These are phyloP conservation scores for Aspergillus quadrilineatus DNA, from an alignment of 2,329 filamentous ascomycete species.

Conservation along the genomic window DNA sequence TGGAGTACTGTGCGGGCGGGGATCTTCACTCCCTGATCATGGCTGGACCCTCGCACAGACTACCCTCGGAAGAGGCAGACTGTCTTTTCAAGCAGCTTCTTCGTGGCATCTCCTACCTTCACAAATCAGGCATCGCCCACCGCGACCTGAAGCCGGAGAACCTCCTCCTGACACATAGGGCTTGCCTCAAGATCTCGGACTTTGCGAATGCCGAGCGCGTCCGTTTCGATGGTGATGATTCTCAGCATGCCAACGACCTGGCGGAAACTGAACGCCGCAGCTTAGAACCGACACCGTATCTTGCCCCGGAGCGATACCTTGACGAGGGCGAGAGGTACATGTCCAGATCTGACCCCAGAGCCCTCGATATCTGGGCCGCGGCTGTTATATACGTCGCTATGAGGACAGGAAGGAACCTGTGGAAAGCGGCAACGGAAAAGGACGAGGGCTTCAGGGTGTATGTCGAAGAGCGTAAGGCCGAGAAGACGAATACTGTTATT, in stretches of 20 bases:
- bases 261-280: background rate
- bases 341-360: background rate
- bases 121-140: background rate
- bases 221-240: background rate
- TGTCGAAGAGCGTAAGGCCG: background rate
- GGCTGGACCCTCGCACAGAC: background rate
- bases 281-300: background rate
- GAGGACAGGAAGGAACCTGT: background rate
- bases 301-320: background rate
- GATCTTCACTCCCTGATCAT: background rate
- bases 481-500: background rate
- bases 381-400: conserved; percentile 2
- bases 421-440: background rate
- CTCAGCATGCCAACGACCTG: background rate
- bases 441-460: background rate
- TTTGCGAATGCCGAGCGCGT: background rate
- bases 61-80: background rate
- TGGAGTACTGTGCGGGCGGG: background rate
- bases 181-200: background rate
- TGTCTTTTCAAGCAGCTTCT: background rate
- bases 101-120: background rate
- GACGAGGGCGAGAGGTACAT: background rate
- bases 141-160: conserved; percentile 1
- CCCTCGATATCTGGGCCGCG: background rate
- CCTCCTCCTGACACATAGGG: background rate